Base-by-base conservation (phyloP, 129 eudicot species). In the Flaveria sonorensis region DNA sequence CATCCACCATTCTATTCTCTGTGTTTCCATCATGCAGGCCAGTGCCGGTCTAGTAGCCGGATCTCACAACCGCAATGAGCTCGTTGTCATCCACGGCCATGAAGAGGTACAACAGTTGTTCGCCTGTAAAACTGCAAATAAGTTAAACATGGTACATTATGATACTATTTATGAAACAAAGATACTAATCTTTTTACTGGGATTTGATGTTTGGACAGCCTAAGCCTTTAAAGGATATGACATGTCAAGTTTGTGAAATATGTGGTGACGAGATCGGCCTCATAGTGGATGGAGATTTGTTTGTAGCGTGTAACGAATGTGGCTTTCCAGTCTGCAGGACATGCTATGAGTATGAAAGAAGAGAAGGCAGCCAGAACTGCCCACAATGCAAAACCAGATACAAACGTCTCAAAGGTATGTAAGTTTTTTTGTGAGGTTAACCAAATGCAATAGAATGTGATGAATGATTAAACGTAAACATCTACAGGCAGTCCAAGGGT, bases 1-100 rank as follows among this genome's bases (percentile, higher is more conserved):
- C 67, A 79, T 21, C 76, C 82, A 18, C 3, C 72, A 46, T 43
- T 77, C 15, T 43, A 7, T 73, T 68, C 46, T 45, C n/a, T 18
- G 36, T 19, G 21, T 61, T 39, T n/a, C 79, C 71, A 51, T 85
- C 84, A 94, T 94, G 99, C 97, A 94, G 84, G 99, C 99, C 81
- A 87, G 96, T 52, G 99, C 97, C 65, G 99, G 99, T 45, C 92
- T 94, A n/a, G 97, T 94, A 11, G 99, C 99, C 19, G 99, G 97
- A 26, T 94, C 99, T 66, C 99, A 94, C 66, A 94, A 91, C 84
- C 97, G 99, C 57, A 94, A 94, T 55, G 99, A 94, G 83, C 99
- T 94, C 24, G 95, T 94, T 1, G 97, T 94, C 87, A 94, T 94
- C 61, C 99, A 89, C 26, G 96, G 97, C 76, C 99, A 94, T 28